Evolutionary conservation across 805 yeast species (phyloP).

Genomic region (Hanseniaspora guilliermondii): DNA sequence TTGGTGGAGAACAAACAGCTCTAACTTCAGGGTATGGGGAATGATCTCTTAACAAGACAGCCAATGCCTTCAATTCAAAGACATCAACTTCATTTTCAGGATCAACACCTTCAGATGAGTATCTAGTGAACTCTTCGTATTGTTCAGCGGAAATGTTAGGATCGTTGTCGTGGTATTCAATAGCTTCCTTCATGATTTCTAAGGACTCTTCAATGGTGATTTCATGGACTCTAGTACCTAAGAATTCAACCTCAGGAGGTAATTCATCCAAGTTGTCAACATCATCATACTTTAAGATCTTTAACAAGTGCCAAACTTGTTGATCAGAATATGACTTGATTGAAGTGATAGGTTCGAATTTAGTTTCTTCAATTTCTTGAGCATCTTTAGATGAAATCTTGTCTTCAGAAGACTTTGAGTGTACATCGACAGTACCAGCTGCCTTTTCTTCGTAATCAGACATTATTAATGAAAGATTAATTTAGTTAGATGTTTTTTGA

Average conservation of each 20-base stretch:
- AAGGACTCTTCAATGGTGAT: constrained; percentile 31
- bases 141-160: constrained; percentile 34
- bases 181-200: constrained; percentile 30
- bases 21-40: constrained; percentile 60
- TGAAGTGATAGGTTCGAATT: constrained; percentile 2
- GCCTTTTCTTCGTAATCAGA: constrained; percentile 18
- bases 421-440: constrained; percentile 32
- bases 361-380: background rate
- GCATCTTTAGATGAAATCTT: background rate
- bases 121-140: constrained; percentile 26
- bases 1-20: constrained; percentile 39
- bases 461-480: background rate
- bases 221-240: constrained; percentile 31
- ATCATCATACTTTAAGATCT: constrained; percentile 12
- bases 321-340: constrained; percentile 10
- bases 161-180: constrained; percentile 35
- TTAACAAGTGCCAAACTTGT: constrained; percentile 13
- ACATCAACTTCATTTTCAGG: constrained; percentile 18
- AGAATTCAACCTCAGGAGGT: constrained; percentile 24
- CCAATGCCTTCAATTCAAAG: constrained; percentile 24
- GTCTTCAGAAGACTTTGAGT: constrained; percentile 1
- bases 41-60: constrained; percentile 31
- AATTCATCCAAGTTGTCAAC: constrained; percentile 17
- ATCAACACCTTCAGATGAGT: constrained; percentile 23
- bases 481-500: too few relatives aligned